Base-by-base conservation (phyloP, 225 moss, liverwort and hornwort species). In the Takakia lepidozioides region DNA sequence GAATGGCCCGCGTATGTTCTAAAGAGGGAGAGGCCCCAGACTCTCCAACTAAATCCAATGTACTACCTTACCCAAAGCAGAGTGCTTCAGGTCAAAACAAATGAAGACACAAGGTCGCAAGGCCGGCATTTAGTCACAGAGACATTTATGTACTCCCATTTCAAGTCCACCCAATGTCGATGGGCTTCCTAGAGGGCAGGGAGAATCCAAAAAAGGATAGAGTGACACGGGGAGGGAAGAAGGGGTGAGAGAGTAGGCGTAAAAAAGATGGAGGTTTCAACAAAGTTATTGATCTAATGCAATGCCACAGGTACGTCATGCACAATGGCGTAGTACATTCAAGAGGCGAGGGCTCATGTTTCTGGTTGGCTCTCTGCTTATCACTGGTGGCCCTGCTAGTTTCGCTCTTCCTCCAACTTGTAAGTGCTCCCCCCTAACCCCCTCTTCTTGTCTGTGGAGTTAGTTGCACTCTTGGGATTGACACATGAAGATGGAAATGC, bases 301-400 rank as follows among this genome's bases (percentile, higher is more conserved):
- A n/a, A n/a, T n/a, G n/a, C n/a, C n/a, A n/a, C 59, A 63, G 66
- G 59, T 9, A 10, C 55, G 43, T 25, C 67, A 40, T 20, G 57
- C 55, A 16, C 58, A 64, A 57, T 80, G 70, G 74, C 73, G 59
- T 36, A 56, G 59, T n/a, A 38, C 57, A 11, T 36, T 80, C 56
- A 92, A 74, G 76, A 83, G 92, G 55, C 82, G 80, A 42, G 85
- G 88, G 35, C 57, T 88, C 7, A 58, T 76, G 35, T 73, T 83
- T 55, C 39, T 92, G 54, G 69, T 92, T 51, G 71, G 80, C 28
- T 88, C 92, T 38, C 70, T 92, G 53, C 52, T 88, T 30, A 77
- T 85, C 29, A 75, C 74, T 43, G 80, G 80, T 56, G 82, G 81
- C n/a, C 65, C 80, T 27, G 80, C 85, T 44, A 85, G 80, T 57